Evolutionary conservation across 169 alveolate species (phyloP).

Genomic region (Hammondia hammondi): DNA sequence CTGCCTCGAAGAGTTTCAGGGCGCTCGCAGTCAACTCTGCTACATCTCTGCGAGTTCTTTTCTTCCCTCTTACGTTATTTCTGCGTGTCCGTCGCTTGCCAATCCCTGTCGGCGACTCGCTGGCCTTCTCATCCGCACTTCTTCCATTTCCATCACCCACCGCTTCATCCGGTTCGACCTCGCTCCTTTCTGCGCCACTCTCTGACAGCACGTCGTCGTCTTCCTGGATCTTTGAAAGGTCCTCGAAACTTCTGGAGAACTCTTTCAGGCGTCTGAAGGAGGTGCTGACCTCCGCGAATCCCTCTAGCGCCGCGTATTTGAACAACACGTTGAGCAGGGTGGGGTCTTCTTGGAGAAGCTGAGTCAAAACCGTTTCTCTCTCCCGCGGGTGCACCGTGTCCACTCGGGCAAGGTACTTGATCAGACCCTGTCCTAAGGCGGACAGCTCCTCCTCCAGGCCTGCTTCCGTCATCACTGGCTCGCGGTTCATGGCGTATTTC

Average conservation of each 20-base stretch:
- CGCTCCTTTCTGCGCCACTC: neutral
- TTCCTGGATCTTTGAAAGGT: neutral
- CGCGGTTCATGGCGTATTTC: neutral
- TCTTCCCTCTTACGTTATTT: neutral
- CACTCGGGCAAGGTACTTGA: neutral
- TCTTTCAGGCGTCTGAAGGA: neutral
- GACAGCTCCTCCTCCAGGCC: neutral
- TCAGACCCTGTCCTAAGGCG: neutral
- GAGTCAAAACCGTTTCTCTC: neutral
- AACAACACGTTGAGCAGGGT: neutral
- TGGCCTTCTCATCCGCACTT: no score
- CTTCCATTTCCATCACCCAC: neutral
- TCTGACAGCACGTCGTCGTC: neutral
- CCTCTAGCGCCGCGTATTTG: neutral
- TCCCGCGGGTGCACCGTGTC: neutral
- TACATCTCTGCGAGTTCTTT: neutral
- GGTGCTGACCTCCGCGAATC: neutral
- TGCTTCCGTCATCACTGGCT: neutral
- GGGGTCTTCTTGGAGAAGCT: neutral
- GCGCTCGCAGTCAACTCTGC: neutral
- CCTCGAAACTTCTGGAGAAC: neutral
- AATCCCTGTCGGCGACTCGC: no score
- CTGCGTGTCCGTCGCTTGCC: neutral
- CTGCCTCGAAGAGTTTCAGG: constrained; percentile 11
- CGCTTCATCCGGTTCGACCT: neutral